Base-by-base conservation (phyloP, 768 basidiomycete genomes). In the Suillus discolor region DNA sequence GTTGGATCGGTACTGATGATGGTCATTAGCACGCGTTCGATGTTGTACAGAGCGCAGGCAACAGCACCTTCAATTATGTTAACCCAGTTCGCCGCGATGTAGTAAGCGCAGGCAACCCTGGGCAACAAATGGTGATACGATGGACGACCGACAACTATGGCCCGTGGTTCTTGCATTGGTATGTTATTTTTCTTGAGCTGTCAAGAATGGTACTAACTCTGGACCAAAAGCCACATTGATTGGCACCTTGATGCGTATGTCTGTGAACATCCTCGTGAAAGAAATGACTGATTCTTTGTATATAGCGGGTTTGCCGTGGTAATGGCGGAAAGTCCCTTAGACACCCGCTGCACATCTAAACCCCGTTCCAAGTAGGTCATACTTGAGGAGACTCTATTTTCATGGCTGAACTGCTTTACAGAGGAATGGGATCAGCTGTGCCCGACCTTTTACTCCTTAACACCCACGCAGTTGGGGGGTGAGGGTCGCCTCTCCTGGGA, bases 21-120 rank as follows among this genome's bases (percentile, higher is more conserved):
- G n/a, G 7, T 57, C 57, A 57, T 38, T 67, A 83, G 80, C 83
- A 85, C 66, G 65, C 75, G 7, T 85, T 85, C 67, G 76, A 78
- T 49, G 84, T 85, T n/a, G 73, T 84, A 23, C 72, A 79, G 61
- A 80, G 80, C 60, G 81, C 83, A 6, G 79, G 79, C 3, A 79
- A 68, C 41, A 62, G 66, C 2, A 64, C 57, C 1, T 78, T 76
- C 70, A 85, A 85, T 71, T 84, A 80, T 49, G 68, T 66, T 5
- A 87, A 91, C 73, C 90, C 90, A 0, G 80, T 81, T 55, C 74
- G 80, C 64, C 76, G 85, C 57, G 85, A 86, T 65, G 83, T 82
- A 1, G 78, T 84, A 18, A 71, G 66, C 62, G 72, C 76, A 6
- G 73, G 72, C 4, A 38, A n/a, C 18, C 8, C n/a, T 12, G 57